A percentile compares a stretch with the other conserved stretches of the same genome.
Evolutionary conservation across 148 eudicot species (phyloP).

Genomic region (Euryodendron excelsum): DNA sequence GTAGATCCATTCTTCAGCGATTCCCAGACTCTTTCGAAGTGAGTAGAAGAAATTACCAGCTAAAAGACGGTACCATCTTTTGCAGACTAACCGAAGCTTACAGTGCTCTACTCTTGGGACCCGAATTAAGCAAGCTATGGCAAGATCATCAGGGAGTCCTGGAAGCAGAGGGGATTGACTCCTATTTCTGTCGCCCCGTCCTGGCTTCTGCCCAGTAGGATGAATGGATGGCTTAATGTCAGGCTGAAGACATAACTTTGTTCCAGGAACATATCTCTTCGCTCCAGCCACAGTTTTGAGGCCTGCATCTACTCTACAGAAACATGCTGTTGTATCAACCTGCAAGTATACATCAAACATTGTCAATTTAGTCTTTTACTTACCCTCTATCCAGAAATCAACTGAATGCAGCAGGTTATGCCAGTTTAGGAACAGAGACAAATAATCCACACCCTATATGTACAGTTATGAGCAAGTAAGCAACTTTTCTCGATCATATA

Average conservation of each 20-base stretch:
- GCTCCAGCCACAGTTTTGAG: constrained; percentile 81
- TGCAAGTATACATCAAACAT: constrained; percentile 27
- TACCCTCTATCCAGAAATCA: background rate
- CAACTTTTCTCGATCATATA: too few species aligned
- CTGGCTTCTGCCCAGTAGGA: constrained; percentile 68
- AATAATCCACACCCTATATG: background rate
- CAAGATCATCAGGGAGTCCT: constrained; percentile 90
- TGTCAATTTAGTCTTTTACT: background rate
- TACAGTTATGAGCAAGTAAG: background rate
- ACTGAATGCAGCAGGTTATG: background rate
- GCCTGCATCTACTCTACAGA: constrained; percentile 84
- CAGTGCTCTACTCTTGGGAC: constrained; percentile 75
- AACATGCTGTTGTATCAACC: constrained; percentile 90
- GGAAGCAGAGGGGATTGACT: constrained; percentile 79
- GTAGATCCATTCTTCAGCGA: constrained; percentile 88
- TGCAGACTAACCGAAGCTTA: constrained; percentile 84
- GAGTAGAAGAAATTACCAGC: constrained; percentile 83
- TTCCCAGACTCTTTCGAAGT: constrained; percentile 54
- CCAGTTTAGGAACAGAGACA: background rate
- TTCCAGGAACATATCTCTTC: constrained; percentile 74
- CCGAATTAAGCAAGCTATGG: constrained; percentile 87
- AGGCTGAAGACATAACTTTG: constrained; percentile 80
- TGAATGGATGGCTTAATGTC: constrained; percentile 74
- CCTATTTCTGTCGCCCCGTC: constrained; percentile 60
- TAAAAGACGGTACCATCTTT: constrained; percentile 85